These are phyloP conservation scores for Adansonia madagascariensis DNA, from an alignment of 441 rosid species.

Conservation along the genomic window DNA sequence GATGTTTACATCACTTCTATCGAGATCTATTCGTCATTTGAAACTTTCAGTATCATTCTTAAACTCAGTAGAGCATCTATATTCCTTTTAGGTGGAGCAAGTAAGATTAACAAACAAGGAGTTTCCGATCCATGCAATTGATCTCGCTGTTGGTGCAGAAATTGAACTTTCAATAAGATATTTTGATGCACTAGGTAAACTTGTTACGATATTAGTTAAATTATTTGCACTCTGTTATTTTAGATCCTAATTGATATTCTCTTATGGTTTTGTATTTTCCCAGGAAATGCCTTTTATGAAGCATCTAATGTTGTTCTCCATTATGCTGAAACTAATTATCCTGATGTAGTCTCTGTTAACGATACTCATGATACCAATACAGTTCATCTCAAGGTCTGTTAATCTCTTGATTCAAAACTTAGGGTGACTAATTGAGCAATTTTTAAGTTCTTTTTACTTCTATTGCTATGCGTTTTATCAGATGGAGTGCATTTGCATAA, in stretches of 20 bases:
- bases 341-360: constrained; percentile 62
- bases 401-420: constrained; percentile 20
- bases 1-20: constrained; percentile 14
- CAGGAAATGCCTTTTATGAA: constrained; percentile 86
- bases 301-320: constrained; percentile 58
- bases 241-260: constrained; percentile 26
- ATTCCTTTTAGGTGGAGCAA: constrained; percentile 78
- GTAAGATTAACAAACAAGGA: constrained; percentile 62
- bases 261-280: constrained; percentile 30
- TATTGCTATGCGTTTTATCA: constrained; percentile 18
- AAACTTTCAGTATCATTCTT: constrained; percentile 14
- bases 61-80: constrained; percentile 23
- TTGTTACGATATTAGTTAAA: constrained; percentile 19
- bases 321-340: constrained; percentile 72
- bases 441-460: constrained; percentile 7
- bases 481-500: constrained; percentile 13
- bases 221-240: constrained; percentile 25
- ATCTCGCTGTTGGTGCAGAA: constrained; percentile 83
- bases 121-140: constrained; percentile 51
- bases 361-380: constrained; percentile 42
- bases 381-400: constrained; percentile 74
- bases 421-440: neutral
- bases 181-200: constrained; percentile 73
- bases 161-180: constrained; percentile 68
- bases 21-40: neutral